A percentile compares a stretch with the other conserved stretches of the same genome.
These are phyloP conservation scores for Theileria orientalis DNA, from an alignment of 169 alveolate genomes.

Conservation along the genomic window DNA sequence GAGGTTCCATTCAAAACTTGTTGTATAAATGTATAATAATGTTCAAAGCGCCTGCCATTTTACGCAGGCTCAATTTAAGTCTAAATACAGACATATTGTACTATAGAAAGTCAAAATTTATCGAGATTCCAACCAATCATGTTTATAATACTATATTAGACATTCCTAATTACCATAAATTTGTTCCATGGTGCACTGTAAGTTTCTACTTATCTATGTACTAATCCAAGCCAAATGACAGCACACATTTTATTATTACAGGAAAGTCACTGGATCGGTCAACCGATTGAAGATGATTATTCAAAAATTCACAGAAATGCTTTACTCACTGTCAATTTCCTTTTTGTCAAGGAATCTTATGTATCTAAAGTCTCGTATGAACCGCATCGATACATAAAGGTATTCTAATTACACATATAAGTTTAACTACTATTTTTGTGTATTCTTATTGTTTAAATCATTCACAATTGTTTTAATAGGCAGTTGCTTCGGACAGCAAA, in stretches of 20 bases:
- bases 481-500: conserved; percentile 53
- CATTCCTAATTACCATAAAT: conserved; percentile 42
- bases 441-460: background rate
- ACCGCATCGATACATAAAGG: conserved; percentile 17
- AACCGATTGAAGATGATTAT: background rate
- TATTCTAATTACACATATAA: background rate
- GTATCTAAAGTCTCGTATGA: conserved; percentile 36
- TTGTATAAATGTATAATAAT: background rate
- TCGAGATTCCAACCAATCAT: conserved; percentile 14
- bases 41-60: conserved; percentile 4
- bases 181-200: conserved; percentile 60
- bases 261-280: conserved; percentile 43
- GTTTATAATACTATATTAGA: conserved; percentile 48
- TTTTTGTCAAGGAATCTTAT: conserved; percentile 43
- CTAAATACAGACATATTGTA: background rate
- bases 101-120: conserved; percentile 18
- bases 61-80: conserved; percentile 10
- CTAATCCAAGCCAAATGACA: background rate
- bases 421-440: background rate
- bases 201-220: background rate
- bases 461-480: conserved; percentile 13
- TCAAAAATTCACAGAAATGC: conserved; percentile 28
- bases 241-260: background rate
- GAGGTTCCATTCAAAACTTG: background rate
- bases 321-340: conserved; percentile 26